Percentiles rank a stretch among this genome's conserved stretches.
These are phyloP conservation scores for Ustilago xerochloae DNA, from an alignment of 1,284 basidiomycete species.

Conservation along the genomic window DNA sequence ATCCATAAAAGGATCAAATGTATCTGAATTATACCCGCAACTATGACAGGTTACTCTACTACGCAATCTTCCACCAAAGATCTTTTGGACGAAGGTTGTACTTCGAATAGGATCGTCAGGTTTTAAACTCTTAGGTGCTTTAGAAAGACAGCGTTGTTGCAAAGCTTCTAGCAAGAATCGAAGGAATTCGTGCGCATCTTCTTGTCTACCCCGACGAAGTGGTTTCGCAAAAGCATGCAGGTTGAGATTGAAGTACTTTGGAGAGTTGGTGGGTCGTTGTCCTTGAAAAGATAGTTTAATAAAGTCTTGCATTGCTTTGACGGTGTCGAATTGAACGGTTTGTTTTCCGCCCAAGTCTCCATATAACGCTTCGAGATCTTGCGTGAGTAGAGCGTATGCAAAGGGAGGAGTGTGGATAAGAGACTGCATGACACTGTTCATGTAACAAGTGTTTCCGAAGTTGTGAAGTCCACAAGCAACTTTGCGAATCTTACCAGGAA, in stretches of 20 bases:
- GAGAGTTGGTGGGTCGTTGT: slow-evolving; percentile 35
- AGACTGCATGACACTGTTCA: slow-evolving; percentile 94
- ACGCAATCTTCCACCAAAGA: slow-evolving; percentile 91
- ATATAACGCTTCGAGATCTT: slow-evolving; percentile 73
- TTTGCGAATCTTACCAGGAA: slow-evolving; percentile 42
- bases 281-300: slow-evolving; percentile 71
- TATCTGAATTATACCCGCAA: slow-evolving; percentile 91
- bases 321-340: slow-evolving; percentile 56
- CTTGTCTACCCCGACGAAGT: slow-evolving; percentile 89
- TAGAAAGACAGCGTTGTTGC: slow-evolving; percentile 84
- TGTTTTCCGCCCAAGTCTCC: slow-evolving; percentile 51
- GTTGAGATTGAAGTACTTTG: slow-evolving; percentile 56
- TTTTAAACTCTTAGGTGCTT: slow-evolving; percentile 76
- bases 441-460: slow-evolving; percentile 95
- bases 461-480: slow-evolving; percentile 78
- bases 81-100: slow-evolving; percentile 91
- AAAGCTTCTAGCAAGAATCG: slow-evolving; percentile 92
- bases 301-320: slow-evolving; percentile 72
- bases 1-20: slow-evolving; percentile 94
- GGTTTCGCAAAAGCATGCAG: slow-evolving; percentile 83
- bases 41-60: slow-evolving; percentile 90
- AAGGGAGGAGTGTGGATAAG: slow-evolving; percentile 93
- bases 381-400: slow-evolving; percentile 75
- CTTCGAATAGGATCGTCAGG: slow-evolving; percentile 75
- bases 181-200: slow-evolving; percentile 98